phyloP scores from a whole-genome alignment of 768 basidiomycete genomes.

The Collybia mongolica region DNA sequence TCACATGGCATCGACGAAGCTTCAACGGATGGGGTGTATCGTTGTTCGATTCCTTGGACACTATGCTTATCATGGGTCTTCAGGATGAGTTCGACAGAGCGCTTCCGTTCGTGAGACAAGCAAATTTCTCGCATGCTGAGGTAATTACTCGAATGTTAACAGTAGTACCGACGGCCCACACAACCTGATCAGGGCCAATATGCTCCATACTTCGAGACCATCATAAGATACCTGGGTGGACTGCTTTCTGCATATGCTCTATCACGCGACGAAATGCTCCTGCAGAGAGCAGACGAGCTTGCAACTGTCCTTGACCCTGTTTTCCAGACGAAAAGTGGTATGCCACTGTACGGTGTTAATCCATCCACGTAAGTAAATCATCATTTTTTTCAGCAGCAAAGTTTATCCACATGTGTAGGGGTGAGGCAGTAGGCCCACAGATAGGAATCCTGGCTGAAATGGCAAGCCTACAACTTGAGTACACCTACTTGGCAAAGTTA shows the following conservation, averaged over 20 bases:
- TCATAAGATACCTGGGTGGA: slow-evolving; percentile 89
- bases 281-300: slow-evolving; percentile 76
- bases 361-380: slow-evolving; percentile 46
- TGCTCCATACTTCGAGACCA: slow-evolving; percentile 77
- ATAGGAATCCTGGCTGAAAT: slow-evolving; percentile 71
- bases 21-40: slow-evolving; percentile 84
- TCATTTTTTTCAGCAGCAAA: neutral
- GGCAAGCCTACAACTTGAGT: slow-evolving; percentile 80
- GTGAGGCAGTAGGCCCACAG: slow-evolving; percentile 27
- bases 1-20: slow-evolving; percentile 29
- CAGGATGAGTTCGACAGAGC: slow-evolving; percentile 68
- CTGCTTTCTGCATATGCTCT: slow-evolving; percentile 82
- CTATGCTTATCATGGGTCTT: slow-evolving; percentile 80
- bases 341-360: slow-evolving; percentile 73
- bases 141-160: slow-evolving; percentile 25
- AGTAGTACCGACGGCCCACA: neutral
- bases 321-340: slow-evolving; percentile 67
- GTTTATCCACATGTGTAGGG: slow-evolving; percentile 21
- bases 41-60: slow-evolving; percentile 81
- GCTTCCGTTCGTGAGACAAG: slow-evolving; percentile 46
- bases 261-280: slow-evolving; percentile 57
- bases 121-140: slow-evolving; percentile 46
- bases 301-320: slow-evolving; percentile 68
- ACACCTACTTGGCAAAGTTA: slow-evolving; percentile 76
- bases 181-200: slow-evolving; percentile 21